Evolutionary conservation across 176 grass and related monocot species (phyloP).

Genomic region (Poa pratensis): DNA sequence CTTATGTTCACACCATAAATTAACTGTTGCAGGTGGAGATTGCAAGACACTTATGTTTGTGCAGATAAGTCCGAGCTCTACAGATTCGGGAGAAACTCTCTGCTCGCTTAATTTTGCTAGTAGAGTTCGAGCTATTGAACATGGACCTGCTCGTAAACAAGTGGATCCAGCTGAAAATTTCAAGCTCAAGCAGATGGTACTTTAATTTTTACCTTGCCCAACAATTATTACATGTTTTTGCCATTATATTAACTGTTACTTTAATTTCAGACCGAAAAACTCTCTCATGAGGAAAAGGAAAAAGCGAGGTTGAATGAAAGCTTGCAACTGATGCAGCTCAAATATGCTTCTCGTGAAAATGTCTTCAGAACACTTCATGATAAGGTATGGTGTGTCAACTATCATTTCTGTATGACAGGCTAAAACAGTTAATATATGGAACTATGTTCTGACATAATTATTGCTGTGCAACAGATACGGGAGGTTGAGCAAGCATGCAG

Average conservation of each 20-base stretch:
- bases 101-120: constrained; percentile 93
- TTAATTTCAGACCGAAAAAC: constrained; percentile 73
- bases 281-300: constrained; percentile 75
- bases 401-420: background rate
- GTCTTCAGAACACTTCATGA: constrained; percentile 73
- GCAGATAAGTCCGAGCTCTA: constrained; percentile 91
- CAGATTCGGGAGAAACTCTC: constrained; percentile 84
- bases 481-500: constrained; percentile 71
- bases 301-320: constrained; percentile 60
- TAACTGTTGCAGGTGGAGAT: constrained; percentile 77
- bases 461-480: constrained; percentile 59
- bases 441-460: constrained; percentile 29
- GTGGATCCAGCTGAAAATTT: constrained; percentile 81
- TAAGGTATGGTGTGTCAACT: constrained; percentile 57
- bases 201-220: constrained; percentile 30
- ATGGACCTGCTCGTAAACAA: constrained; percentile 87
- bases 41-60: constrained; percentile 99
- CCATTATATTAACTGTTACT: constrained; percentile 34
- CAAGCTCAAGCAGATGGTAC: constrained; percentile 94
- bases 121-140: constrained; percentile 81
- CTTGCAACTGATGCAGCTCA: constrained; percentile 77
- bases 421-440: constrained; percentile 1
- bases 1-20: constrained; percentile 6
- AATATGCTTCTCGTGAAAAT: constrained; percentile 79
- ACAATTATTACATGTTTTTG: background rate